Conservation (phyloP, 768 basidiomycete genomes). For the Lyophyllum atratum region DNA sequence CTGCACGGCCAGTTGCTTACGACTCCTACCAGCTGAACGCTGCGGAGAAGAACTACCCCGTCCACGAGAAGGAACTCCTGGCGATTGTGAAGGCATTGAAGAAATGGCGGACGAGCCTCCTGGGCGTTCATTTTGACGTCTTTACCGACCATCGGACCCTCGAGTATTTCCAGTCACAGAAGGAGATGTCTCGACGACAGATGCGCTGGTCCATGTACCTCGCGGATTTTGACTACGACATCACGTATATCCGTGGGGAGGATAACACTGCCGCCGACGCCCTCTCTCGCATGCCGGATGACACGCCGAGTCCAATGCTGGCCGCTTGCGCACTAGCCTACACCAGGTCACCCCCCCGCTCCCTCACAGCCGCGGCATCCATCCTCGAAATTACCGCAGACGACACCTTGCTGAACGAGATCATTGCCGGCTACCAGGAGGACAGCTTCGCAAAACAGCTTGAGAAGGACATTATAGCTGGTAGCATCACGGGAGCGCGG, state of each 20-base stretch:
- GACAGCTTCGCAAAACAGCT: neutral
- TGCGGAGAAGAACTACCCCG: conserved; percentile 20
- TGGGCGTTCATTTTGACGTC: conserved; percentile 24
- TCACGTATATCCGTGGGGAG: conserved; percentile 33
- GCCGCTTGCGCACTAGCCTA: conserved; percentile 8
- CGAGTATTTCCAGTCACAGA: conserved; percentile 25
- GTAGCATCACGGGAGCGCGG: neutral
- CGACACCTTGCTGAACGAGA: neutral
- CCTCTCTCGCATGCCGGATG: conserved; percentile 25
- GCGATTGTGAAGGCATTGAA: conserved; percentile 32
- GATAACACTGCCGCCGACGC: conserved; percentile 35
- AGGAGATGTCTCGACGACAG: conserved; percentile 13
- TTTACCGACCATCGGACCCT: conserved; percentile 37
- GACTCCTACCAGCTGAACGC: conserved; percentile 4
- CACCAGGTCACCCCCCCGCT: neutral
- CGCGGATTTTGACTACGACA: conserved; percentile 30
- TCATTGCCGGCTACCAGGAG: neutral
- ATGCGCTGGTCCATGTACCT: conserved; percentile 41
- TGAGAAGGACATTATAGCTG: neutral
- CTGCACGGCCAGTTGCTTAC: conserved; percentile 5
- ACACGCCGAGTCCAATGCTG: neutral
- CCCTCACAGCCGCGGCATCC: neutral
- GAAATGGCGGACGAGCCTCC: conserved; percentile 26
- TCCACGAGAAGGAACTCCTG: conserved; percentile 28
- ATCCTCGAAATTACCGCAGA: neutral